Evolutionary conservation across 2,329 filamentous ascomycete species (phyloP).

Genomic region (Xylariaceae sp.): DNA sequence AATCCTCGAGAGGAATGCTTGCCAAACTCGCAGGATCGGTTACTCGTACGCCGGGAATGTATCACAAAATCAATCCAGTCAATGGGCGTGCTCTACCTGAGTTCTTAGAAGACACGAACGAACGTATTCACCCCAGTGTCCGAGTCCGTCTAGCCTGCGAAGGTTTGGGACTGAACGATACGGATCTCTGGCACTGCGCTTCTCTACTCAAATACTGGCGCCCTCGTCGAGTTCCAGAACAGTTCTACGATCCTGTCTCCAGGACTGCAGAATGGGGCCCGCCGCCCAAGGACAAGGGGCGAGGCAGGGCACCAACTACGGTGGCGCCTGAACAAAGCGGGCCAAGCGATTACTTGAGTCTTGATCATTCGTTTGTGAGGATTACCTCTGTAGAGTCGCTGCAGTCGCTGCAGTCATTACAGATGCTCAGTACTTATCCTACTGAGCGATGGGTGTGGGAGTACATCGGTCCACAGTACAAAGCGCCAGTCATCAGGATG

Average conservation of each 20-base stretch:
- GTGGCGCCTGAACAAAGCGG: background rate
- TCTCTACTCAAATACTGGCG: constrained; percentile 45
- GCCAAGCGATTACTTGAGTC: background rate
- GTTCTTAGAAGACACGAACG: constrained; percentile 52
- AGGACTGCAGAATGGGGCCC: constrained; percentile 22
- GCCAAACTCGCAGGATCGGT: constrained; percentile 45
- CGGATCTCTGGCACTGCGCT: constrained; percentile 44
- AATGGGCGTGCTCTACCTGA: constrained; percentile 35
- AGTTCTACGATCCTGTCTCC: constrained; percentile 36
- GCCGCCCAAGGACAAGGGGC: constrained; percentile 10
- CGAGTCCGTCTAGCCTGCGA: constrained; percentile 50
- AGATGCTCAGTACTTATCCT: constrained; percentile 6
- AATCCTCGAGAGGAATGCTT: constrained; percentile 37
- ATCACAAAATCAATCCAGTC: constrained; percentile 43
- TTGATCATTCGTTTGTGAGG: too few species aligned
- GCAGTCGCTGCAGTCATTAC: background rate
- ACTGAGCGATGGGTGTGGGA: constrained; percentile 53
- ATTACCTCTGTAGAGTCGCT: background rate
- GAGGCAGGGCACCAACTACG: too few species aligned
- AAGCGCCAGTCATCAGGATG: constrained; percentile 39
- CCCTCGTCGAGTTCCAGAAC: constrained; percentile 35
- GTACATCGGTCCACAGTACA: constrained; percentile 44
- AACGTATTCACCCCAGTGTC: constrained; percentile 54
- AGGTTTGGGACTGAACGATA: constrained; percentile 50
- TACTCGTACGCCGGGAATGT: constrained; percentile 46